Evolutionary conservation across 352 stramenopile species (phyloP), one percentile per base, ranked within the genome.

Genomic region (Pythium oligandrum): DNA sequence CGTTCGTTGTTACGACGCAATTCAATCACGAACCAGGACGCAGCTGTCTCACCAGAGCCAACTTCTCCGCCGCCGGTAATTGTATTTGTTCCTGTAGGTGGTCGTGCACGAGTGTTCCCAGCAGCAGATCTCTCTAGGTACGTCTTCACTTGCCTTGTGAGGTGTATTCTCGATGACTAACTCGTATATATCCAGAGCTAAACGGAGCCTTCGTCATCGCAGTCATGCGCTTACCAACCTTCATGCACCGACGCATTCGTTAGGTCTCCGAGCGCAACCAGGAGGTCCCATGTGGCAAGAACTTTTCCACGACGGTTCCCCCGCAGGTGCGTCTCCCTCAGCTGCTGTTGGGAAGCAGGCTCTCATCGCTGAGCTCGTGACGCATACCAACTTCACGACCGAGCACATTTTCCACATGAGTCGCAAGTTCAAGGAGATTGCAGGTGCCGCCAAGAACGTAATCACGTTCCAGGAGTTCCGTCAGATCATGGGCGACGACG

Each of bases 321-420:
- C 9, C 43, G 9, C 43, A 2, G 17, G 43, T 11, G 9, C 43
- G 43, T 48, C 53, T n/a, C 34, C 12, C 26, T 37, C 37, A 10
- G 17, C 35, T 11, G 47, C 40, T 9, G 43, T 40, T 3, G 63
- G 71, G 2, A 81, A 81, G 53, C 71, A 81, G 49, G 68, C 65
- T 7, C 71, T 81, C 6, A 75, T 81, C 44, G 61, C 68, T 0
- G 68, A 81, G 62, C 68, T 81, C 12, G 64, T 75, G 44, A 33
- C 40, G 11, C 59, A 52, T 34, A 78, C 71, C 6, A 57, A 68
- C 31, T 81, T 81, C 48, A 68, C 61, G 32, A 78, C 67, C 40
- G 46, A 67, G 17, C 61, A 71, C 51, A 77, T 81, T 17, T 81
- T 78, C 49, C 68, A 77, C 34, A 59, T 81, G 65, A 81, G 71